Evolutionary conservation across 352 stramenopile genomes (phyloP).

Genomic region (Elongisporangium senticosum): DNA sequence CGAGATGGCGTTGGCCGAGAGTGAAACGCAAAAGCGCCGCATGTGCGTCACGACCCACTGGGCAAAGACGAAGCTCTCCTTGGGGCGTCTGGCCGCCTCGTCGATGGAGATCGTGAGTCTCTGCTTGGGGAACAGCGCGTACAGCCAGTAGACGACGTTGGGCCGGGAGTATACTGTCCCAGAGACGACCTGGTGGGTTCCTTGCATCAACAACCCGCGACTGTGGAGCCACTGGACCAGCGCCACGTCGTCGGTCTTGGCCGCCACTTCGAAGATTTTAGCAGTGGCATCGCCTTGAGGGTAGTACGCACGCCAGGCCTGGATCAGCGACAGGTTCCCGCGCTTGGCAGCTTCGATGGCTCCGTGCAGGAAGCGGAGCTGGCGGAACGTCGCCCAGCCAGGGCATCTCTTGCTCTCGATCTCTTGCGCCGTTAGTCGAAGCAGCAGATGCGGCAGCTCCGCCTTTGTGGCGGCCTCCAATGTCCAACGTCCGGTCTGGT

Average conservation of each 20-base stretch:
- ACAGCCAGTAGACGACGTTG: slow-evolving; percentile 30
- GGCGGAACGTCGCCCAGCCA: background rate
- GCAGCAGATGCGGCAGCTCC: slow-evolving; percentile 34
- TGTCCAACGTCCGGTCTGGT: slow-evolving; percentile 30
- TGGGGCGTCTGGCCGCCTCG: slow-evolving; percentile 26
- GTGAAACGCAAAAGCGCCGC: slow-evolving; percentile 15
- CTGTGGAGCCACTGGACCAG: slow-evolving; percentile 35
- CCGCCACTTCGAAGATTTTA: slow-evolving; percentile 9
- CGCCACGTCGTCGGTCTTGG: slow-evolving; percentile 17
- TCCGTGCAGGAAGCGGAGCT: background rate
- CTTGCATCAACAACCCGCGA: slow-evolving; percentile 13
- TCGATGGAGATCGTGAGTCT: slow-evolving; percentile 40
- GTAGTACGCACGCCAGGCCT: background rate
- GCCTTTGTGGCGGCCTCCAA: slow-evolving; percentile 27
- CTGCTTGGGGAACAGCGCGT: slow-evolving; percentile 20
- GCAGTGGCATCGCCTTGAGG: background rate
- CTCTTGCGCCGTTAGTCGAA: slow-evolving; percentile 19
- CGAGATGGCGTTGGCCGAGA: slow-evolving; percentile 38
- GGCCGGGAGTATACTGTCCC: slow-evolving; percentile 24
- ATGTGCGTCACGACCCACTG: slow-evolving; percentile 32
- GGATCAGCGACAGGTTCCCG: background rate
- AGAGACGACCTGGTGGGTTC: slow-evolving; percentile 33
- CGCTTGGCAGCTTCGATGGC: background rate
- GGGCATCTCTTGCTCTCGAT: background rate
- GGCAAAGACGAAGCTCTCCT: slow-evolving; percentile 39